Conservation (phyloP, 306 rosid genomes). For the Macrotyloma uniflorum region DNA sequence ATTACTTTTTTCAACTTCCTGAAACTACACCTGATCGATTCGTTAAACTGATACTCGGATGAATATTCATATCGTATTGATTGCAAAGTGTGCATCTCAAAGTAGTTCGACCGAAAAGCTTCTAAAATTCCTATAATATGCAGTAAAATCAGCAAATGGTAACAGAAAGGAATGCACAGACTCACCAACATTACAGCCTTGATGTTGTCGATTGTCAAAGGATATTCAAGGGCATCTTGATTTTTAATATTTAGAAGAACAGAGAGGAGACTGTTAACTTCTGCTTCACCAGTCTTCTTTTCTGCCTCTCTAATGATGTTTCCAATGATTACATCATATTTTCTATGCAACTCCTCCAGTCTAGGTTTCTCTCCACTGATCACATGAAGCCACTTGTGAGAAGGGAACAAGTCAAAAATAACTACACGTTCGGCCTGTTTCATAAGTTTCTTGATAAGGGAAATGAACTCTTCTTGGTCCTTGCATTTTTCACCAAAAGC, state of each 20-base stretch:
- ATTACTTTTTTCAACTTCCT: too few species aligned
- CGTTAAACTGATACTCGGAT: too few species aligned
- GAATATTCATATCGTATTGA: too few species aligned
- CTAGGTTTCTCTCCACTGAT: neutral
- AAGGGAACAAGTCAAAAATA: neutral
- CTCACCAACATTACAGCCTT: constrained; percentile 7
- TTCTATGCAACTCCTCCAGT: neutral
- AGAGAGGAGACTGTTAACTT: neutral
- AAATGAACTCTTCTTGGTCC: neutral
- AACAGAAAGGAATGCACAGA: neutral
- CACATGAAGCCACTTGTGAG: neutral
- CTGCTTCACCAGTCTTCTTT: neutral
- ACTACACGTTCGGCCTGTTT: neutral
- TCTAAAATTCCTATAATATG: neutral
- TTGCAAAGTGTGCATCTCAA: too few species aligned
- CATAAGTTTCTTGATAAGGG: neutral
- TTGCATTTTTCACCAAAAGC: constrained; percentile 3
- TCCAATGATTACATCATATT: neutral
- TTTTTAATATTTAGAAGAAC: constrained; percentile 4
- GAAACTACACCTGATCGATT: too few species aligned
- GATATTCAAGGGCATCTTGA: neutral
- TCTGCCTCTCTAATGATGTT: neutral
- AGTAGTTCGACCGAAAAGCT: too few species aligned
- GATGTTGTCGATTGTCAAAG: neutral
- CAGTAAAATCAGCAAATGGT: neutral